Evolutionary conservation across 371 early-diverging fungal genomes (phyloP).

Genomic region (Coemansia sp.): DNA sequence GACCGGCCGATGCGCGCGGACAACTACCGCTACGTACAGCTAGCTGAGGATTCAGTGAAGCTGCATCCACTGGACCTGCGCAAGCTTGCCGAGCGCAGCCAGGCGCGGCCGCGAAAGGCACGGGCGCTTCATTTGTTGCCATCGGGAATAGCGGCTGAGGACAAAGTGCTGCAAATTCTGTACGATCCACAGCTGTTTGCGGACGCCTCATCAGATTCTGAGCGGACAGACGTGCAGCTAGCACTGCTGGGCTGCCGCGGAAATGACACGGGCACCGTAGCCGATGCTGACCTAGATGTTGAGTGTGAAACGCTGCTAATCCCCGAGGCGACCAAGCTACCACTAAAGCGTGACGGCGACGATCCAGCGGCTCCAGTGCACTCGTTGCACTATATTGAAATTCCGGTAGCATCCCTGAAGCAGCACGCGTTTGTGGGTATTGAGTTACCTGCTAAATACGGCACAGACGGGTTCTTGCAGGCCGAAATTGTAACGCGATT

Average conservation of each 20-base stretch:
- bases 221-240: not conserved
- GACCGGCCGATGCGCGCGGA: not conserved
- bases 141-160: not conserved
- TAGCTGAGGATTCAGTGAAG: slow-evolving; percentile 2
- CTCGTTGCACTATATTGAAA: slow-evolving; percentile 23
- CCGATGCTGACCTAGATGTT: slow-evolving; percentile 1
- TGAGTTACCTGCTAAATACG: slow-evolving; percentile 16
- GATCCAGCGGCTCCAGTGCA: slow-evolving; percentile 14
- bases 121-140: slow-evolving; percentile 30
- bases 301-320: slow-evolving; percentile 9
- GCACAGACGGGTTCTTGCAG: slow-evolving; percentile 17
- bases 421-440: slow-evolving; percentile 25
- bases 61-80: slow-evolving; percentile 15
- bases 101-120: not conserved
- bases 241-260: slow-evolving; percentile 30
- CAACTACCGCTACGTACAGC: slow-evolving; percentile 16
- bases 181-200: slow-evolving; percentile 34
- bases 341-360: slow-evolving; percentile 13
- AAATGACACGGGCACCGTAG: not conserved
- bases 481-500: slow-evolving; percentile 6
- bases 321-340: slow-evolving; percentile 21
- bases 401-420: slow-evolving; percentile 1
- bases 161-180: slow-evolving; percentile 11
- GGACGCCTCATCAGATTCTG: not conserved
- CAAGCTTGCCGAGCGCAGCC: not conserved